phyloP scores from a whole-genome alignment of 2,329 filamentous ascomycete species.

The Drechslerella stenobrocha region DNA sequence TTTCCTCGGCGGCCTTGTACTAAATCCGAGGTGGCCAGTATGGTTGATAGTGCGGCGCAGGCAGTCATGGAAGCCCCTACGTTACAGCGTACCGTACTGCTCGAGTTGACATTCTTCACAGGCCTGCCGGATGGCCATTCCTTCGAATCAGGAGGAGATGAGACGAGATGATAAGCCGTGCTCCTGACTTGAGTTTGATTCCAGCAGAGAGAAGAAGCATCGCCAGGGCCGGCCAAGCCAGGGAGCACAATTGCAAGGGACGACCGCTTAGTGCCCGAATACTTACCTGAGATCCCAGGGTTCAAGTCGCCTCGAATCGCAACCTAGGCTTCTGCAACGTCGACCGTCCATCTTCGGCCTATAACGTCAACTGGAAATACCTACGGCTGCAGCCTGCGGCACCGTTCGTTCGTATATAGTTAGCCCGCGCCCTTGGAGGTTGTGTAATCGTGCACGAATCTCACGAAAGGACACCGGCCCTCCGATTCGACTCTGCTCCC shows the following conservation, averaged over 20 bases:
- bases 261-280: no score
- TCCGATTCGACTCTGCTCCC: constrained; percentile 39
- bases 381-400: constrained; percentile 7
- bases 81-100: constrained; percentile 11
- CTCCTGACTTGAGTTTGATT: constrained; percentile 30
- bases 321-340: no score
- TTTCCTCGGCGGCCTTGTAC: background rate
- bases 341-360: no score
- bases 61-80: no score
- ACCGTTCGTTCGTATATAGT: background rate
- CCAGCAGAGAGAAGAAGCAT: constrained; percentile 20
- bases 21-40: no score
- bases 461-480: constrained; percentile 19
- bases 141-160: constrained; percentile 33
- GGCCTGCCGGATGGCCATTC: constrained; percentile 28
- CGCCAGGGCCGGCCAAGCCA: constrained; percentile 11
- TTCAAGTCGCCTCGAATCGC: no score
- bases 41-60: no score
- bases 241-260: constrained; percentile 43
- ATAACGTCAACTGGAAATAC: constrained; percentile 1
- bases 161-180: constrained; percentile 18
- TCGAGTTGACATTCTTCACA: constrained; percentile 14
- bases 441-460: constrained; percentile 34
- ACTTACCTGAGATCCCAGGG: no score
- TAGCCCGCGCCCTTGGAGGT: constrained; percentile 5